Percentiles rank a stretch among this genome's conserved stretches.
Evolutionary conservation across 441 rosid genomes (phyloP).

Genomic region (Croton setiger): DNA sequence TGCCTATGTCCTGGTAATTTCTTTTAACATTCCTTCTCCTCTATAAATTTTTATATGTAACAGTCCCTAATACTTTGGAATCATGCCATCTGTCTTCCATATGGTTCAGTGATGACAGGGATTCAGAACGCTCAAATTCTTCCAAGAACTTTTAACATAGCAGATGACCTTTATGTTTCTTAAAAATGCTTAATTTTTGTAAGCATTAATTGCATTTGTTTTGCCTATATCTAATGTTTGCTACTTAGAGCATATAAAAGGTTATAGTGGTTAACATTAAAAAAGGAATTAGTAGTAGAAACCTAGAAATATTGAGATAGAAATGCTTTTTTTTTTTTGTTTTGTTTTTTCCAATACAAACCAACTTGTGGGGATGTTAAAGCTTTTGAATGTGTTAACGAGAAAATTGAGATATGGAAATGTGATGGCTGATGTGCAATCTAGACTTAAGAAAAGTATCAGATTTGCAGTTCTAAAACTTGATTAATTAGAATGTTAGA

Average conservation of each 20-base stretch:
- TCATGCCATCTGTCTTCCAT: not conserved
- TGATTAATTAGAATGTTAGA: not conserved
- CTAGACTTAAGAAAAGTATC: not conserved
- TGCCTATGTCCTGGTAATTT: conserved; percentile 86
- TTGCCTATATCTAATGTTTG: not conserved
- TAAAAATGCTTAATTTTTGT: conserved; percentile 2
- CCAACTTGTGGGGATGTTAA: not conserved
- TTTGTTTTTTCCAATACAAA: too few relatives aligned
- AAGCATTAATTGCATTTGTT: not conserved
- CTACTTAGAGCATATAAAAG: not conserved
- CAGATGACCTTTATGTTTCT: too few relatives aligned
- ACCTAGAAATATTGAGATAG: not conserved
- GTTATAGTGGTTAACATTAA: not conserved
- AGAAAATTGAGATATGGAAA: conserved; percentile 5
- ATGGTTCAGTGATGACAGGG: not conserved
- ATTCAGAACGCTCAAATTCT: too few relatives aligned
- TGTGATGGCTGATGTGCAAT: conserved; percentile 3
- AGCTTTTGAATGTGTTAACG: not conserved
- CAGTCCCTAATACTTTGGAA: not conserved
- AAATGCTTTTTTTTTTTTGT: too few relatives aligned
- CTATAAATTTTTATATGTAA: not conserved
- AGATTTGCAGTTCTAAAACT: not conserved
- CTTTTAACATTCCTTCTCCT: conserved; percentile 3
- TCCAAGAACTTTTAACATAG: too few relatives aligned
- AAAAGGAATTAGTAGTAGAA: not conserved